Base-by-base conservation (phyloP, 139 green algal species). In the Volvox reticuliferus region DNA sequence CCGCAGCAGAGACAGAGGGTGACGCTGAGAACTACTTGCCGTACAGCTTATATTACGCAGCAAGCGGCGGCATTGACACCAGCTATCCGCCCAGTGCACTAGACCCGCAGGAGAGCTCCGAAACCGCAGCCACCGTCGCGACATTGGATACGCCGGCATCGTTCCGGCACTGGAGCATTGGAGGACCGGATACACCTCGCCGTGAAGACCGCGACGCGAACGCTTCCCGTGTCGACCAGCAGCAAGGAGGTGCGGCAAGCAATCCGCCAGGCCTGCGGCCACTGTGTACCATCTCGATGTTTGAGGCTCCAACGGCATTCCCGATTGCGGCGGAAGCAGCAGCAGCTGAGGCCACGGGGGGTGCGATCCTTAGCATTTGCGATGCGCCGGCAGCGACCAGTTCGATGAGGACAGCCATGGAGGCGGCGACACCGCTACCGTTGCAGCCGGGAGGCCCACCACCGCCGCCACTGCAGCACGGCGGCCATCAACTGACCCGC, bases 1-100 rank as follows among this genome's bases (percentile, higher is more conserved):
- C 78, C 6, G 82, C 63, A 26, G 82, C 44, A 24, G 82, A 88
- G 30, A 88, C 82, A 14, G 82, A 88, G 22, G 82, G 63, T 13
- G 63, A 88, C 33, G 63, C 28, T 19, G 80, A 86, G 18, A 32
- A 61, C 2, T 86, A 86, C 55, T 50, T 62, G 50, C 24, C 80
- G 26, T 86, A 86, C 50, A n/a, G 28, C 22, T 44, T 73, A 32
- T 73, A 86, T 61, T 26, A 73, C 82, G 26, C 17, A 28, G 16
- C n/a, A 2, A 77, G 32, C 30, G 82, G 32, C 62, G 62, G 82
- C 32, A 13, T 24, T 12, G 80, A 71, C 80, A 21, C 28, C 18
- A 77, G 61, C 19, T 76, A 76, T 5, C 30, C 61, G 55, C 81
- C 81, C 61, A 87, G 81, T 30, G 32, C 67, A 18, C 30, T 76